Percentiles rank a stretch among this genome's conserved stretches.
Evolutionary conservation across 2,329 filamentous ascomycete genomes (phyloP).

Genomic region (Trichoderma sp.): DNA sequence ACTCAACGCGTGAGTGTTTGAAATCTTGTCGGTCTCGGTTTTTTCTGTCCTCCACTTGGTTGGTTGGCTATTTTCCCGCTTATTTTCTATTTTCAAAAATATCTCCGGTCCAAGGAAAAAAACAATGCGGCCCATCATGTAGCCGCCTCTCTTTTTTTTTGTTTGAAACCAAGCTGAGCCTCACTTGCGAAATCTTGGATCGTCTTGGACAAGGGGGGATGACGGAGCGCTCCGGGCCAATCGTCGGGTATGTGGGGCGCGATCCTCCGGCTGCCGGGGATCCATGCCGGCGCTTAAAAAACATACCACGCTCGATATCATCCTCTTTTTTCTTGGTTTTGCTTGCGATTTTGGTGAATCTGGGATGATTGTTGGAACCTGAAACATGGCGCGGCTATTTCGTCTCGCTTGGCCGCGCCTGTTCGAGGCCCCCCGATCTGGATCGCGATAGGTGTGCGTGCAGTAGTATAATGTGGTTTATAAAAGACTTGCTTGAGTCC

Average conservation of each 20-base stretch:
- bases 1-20: too few relatives aligned
- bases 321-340: neutral
- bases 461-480: neutral
- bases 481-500: neutral
- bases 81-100: neutral
- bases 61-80: neutral
- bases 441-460: neutral
- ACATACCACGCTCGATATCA: neutral
- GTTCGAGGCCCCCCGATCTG: neutral
- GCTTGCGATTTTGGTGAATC: neutral
- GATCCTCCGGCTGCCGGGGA: conserved; percentile 13
- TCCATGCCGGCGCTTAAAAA: conserved; percentile 14
- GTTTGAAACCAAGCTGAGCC: conserved; percentile 1
- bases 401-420: neutral
- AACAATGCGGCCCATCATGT: conserved; percentile 6
- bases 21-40: too few relatives aligned
- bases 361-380: neutral
- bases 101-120: neutral
- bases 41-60: too few relatives aligned
- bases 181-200: neutral
- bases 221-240: conserved; percentile 13
- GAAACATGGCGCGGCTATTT: conserved; percentile 2
- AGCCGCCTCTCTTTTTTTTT: neutral
- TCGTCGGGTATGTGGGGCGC: conserved; percentile 15
- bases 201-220: neutral